Evolutionary conservation across 805 yeast genomes (phyloP), one percentile per base, ranked within the genome.

Genomic region (Yarrowia divulgata): DNA sequence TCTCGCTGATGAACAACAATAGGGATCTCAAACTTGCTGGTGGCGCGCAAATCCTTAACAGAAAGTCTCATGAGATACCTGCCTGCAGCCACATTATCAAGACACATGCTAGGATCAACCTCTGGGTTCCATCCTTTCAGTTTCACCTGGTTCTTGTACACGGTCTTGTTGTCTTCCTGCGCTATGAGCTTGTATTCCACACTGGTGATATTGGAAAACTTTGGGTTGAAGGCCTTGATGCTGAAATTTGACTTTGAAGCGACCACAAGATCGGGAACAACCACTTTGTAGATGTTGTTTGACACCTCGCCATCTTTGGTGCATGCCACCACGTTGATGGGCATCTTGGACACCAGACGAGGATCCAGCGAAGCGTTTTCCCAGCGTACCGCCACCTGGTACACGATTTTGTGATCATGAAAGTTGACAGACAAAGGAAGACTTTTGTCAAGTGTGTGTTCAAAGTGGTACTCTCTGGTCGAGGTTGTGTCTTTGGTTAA

Each of bases 1-100:
- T 57, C 63, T 32, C n/a, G 35, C 5, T 40, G 46, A 5, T 57
- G 48, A n/a, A 42, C 46, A 23, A 29, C 39, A 6, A 57, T 39
- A 2, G 63, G 63, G 42, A 57, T 29, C 10, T 42, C 37, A 29
- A 57, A 57, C 29, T 57, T 57, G 63, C 48, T 57, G 5, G 63
- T 57, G 16, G 48, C 40, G 14, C 63, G 35, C 8, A n/a, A 1
- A n/a, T 57, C 63, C 23, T 23, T 40, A 23, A 57, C 18, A 5
- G 35, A 9, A 16, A 57, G 48, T 8, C 16, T 29, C 48, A 57
- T 40, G 18, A 57, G 39, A 10, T 57, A 57, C 29, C 40, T n/a
- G 4, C 48, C 63, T 5, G 48, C 19, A 1, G 10, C 6, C 1
- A 57, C 48, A 3, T 32, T 14, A 1, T 29, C 29, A 14, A 57